Percentiles rank a stretch among this genome's conserved stretches.
These are phyloP conservation scores for Eucalyptus microcorys DNA, from an alignment of 345 rosid genomes.

Conservation along the genomic window DNA sequence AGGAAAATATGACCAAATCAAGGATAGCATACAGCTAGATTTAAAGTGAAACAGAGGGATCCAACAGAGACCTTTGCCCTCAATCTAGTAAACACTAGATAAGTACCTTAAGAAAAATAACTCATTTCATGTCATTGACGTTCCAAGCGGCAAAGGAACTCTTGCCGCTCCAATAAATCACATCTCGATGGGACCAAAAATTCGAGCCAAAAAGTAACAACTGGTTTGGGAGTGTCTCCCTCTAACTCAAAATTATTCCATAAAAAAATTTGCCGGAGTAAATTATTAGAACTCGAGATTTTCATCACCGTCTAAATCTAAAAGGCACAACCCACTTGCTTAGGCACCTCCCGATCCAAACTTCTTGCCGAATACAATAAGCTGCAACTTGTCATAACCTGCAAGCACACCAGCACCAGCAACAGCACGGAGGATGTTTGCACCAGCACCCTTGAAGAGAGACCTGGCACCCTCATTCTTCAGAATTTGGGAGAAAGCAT, in stretches of 20 bases:
- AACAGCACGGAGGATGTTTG: conserved; percentile 81
- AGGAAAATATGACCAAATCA: background rate
- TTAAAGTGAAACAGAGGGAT: background rate
- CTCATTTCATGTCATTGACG: background rate
- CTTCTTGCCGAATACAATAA: conserved; percentile 72
- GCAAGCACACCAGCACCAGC: conserved; percentile 96
- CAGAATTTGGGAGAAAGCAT: conserved; percentile 63
- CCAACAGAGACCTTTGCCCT: background rate
- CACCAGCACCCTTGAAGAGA: conserved; percentile 90
- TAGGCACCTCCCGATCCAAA: conserved; percentile 71
- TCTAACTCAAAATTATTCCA: conserved; percentile 23
- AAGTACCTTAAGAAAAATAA: background rate
- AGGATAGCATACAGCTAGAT: background rate
- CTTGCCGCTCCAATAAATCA: background rate
- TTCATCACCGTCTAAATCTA: conserved; percentile 52
- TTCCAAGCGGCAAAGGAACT: background rate
- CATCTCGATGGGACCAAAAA: background rate
- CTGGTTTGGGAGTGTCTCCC: conserved; percentile 7
- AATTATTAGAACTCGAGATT: conserved; percentile 15
- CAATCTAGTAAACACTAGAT: background rate
- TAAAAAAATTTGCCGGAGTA: conserved; percentile 12
- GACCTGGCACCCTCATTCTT: conserved; percentile 79
- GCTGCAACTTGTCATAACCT: conserved; percentile 83
- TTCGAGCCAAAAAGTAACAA: conserved; percentile 4
- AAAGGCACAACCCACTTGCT: background rate